These are phyloP conservation scores for Cladosporium sp. DNA, from an alignment of 2,329 filamentous ascomycete species.

Conservation along the genomic window DNA sequence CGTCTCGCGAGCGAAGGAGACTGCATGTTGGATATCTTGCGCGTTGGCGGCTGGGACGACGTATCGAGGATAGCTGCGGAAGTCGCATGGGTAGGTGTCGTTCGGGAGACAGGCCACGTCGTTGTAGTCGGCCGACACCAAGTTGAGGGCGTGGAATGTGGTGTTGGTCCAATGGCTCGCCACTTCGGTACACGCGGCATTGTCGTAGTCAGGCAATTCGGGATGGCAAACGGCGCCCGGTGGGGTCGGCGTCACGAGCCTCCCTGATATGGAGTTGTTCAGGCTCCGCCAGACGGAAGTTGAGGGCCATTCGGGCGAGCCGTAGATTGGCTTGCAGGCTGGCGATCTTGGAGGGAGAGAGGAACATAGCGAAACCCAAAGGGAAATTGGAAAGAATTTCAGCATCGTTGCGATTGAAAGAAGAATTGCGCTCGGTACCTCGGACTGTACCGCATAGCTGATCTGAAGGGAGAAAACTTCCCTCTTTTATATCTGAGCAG, in stretches of 20 bases:
- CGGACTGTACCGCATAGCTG: background rate
- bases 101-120: slow-evolving; percentile 14
- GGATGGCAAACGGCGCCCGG: slow-evolving; percentile 5
- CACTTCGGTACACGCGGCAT: slow-evolving; percentile 6
- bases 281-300: slow-evolving; percentile 42
- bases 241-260: slow-evolving; percentile 36
- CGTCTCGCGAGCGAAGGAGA: slow-evolving; percentile 12
- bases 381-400: background rate
- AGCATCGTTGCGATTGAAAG: background rate
- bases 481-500: background rate
- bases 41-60: slow-evolving; percentile 7
- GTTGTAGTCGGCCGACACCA: slow-evolving; percentile 12
- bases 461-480: background rate
- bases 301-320: slow-evolving; percentile 42
- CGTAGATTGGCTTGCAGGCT: background rate
- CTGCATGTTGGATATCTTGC: slow-evolving; percentile 9
- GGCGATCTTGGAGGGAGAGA: background rate
- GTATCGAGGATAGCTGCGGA: slow-evolving; percentile 11
- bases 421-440: background rate
- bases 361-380: background rate
- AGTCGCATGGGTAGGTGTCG: slow-evolving; percentile 2
- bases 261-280: slow-evolving; percentile 47
- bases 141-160: slow-evolving; percentile 8
- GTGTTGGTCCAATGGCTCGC: slow-evolving; percentile 10
- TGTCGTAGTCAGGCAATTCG: slow-evolving; percentile 6